Evolutionary conservation across 2,329 filamentous ascomycete genomes (phyloP).

Genomic region (Didymella pinodella): DNA sequence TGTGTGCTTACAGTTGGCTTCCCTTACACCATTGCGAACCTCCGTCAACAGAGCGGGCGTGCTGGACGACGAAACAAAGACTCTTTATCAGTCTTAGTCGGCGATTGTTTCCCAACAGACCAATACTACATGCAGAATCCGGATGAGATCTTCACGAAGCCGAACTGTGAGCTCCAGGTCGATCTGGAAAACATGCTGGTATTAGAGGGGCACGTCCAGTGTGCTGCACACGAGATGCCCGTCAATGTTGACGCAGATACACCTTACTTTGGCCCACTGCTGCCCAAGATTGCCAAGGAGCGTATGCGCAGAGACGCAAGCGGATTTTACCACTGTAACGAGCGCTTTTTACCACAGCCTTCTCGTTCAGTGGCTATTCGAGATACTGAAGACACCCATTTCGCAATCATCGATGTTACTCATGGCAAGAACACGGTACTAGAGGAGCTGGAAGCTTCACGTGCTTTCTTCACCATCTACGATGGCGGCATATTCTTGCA

Average conservation of each 20-base stretch:
- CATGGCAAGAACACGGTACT: conserved; percentile 83
- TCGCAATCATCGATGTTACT: conserved; percentile 89
- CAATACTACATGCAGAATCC: conserved; percentile 98
- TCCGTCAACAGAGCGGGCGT: conserved; percentile 92
- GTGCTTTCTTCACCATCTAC: conserved; percentile 96
- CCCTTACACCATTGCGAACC: conserved; percentile 92
- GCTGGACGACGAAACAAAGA: conserved; percentile 93
- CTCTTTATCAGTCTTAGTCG: conserved; percentile 87
- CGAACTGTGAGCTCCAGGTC: conserved; percentile 87
- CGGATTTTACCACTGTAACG: conserved; percentile 90
- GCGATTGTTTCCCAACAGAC: conserved; percentile 88
- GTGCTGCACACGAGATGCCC: conserved; percentile 93
- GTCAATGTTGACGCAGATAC: conserved; percentile 79
- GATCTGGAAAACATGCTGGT: conserved; percentile 93
- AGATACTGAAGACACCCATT: conserved; percentile 89
- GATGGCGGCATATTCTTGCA: conserved; percentile 97
- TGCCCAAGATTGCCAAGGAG: conserved; percentile 75
- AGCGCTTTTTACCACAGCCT: conserved; percentile 84
- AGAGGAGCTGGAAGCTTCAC: conserved; percentile 93
- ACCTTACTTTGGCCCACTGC: conserved; percentile 78
- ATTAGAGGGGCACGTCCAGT: conserved; percentile 92
- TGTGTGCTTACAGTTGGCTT: conserved; percentile 95
- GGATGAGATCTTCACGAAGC: conserved; percentile 89
- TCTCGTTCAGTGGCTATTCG: conserved; percentile 86
- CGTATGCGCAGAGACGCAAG: conserved; percentile 75